Evolutionary conservation across 2,329 filamentous ascomycete genomes (phyloP).

Genomic region (Ampelomyces quisqualis): DNA sequence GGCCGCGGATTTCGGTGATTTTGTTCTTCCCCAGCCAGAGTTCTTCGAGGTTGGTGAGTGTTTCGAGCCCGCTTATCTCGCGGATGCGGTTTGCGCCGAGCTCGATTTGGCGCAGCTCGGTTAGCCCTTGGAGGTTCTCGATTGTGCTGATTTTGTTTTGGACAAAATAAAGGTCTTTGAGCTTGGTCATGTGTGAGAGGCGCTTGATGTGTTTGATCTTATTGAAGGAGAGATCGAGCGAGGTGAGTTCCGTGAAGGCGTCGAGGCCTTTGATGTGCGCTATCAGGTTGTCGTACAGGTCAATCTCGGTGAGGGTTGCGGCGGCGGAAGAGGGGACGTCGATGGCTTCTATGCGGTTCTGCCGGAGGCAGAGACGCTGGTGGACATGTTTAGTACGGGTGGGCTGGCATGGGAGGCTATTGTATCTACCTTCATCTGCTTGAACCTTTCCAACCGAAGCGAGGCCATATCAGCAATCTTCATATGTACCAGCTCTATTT

Average conservation of each 20-base stretch:
- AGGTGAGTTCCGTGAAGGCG: slow-evolving; percentile 70
- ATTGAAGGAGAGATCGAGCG: slow-evolving; percentile 93
- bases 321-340: slow-evolving; percentile 69
- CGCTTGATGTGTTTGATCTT: slow-evolving; percentile 99
- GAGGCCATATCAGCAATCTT: slow-evolving; percentile 76
- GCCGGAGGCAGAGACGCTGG: slow-evolving; percentile 79
- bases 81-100: slow-evolving; percentile 89
- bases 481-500: slow-evolving; percentile 84
- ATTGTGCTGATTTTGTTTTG: slow-evolving; percentile 92
- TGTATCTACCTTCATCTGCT: slow-evolving; percentile 60
- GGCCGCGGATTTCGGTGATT: slow-evolving; percentile 77
- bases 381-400: slow-evolving; percentile 6
- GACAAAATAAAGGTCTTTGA: slow-evolving; percentile 86
- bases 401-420: neutral
- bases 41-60: slow-evolving; percentile 75
- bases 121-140: slow-evolving; percentile 76
- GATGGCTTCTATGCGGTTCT: slow-evolving; percentile 83
- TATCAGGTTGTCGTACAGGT: slow-evolving; percentile 96
- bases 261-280: slow-evolving; percentile 83
- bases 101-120: slow-evolving; percentile 78
- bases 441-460: slow-evolving; percentile 81
- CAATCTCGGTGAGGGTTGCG: slow-evolving; percentile 73
- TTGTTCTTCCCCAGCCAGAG: slow-evolving; percentile 97
- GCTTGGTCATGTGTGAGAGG: slow-evolving; percentile 70
- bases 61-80: slow-evolving; percentile 82